Evolutionary conservation across 305 asterid species (phyloP), one percentile per base, ranked within the genome.

Genomic region (Rubia tinctorum): DNA sequence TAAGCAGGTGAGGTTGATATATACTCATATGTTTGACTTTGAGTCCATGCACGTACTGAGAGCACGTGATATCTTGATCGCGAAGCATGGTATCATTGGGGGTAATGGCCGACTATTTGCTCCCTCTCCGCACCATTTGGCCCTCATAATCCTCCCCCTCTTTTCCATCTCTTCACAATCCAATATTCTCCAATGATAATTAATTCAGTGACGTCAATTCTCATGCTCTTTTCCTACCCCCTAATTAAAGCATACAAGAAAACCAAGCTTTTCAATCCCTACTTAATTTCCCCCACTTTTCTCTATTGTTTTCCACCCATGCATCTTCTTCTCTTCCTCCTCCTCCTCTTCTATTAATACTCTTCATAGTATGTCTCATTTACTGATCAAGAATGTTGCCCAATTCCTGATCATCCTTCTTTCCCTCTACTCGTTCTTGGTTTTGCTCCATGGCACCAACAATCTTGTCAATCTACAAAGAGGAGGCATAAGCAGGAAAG

Each of bases 71-170:
- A 40, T 60, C 80, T 74, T 81, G 75, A 81, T 69, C 82, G 80
- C 60, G 72, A 75, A 78, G 85, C 80, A 78, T 78, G 82, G 62
- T 78, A 72, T 72, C 73, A 64, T 72, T 75, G 82, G 85, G 85
- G 75, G 76, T 59, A 81, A 78, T 75, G 73, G 75, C 66, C 76
- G 74, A 66, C 76, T 47, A 72, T 70, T 69, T 78, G 79, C 78
- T 72, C 78, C 82, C 78, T 65, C 78, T 51, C 80, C 80, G 69
- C 64, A 63, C 30, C 77, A 78, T 68, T 75, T 78, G 82, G 78
- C 63, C 80, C 82, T 71, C 43, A 58, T 17, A 75, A 45, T 58
- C 74, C 77, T 71, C 66, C 77, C 47, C 12, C 23, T 44, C 49
- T 63, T 20, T 40, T 62, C 64, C 55, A 61, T 45, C 39, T 37